Base-by-base conservation (phyloP, 2,329 filamentous ascomycete genomes). In the Xylaria sp. region DNA sequence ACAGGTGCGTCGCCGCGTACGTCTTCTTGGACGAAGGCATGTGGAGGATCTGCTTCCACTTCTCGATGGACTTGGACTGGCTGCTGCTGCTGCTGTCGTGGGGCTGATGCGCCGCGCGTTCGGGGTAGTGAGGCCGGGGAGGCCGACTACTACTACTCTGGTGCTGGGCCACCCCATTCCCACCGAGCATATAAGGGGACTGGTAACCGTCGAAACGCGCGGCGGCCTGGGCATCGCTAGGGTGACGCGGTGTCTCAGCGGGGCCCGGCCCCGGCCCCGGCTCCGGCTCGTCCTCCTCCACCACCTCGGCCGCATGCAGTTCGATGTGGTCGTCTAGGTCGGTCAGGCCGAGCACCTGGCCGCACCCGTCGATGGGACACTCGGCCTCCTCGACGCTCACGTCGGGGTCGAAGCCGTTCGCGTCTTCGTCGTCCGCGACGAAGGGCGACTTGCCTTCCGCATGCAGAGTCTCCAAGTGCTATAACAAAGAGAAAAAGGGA, bases 261-360 rank as follows among this genome's bases (percentile, higher is more conserved):
- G 39, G 13, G 18, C n/a, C 24, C 18, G 50, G 39, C 44, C 34
- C 18, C 2, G 38, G 7, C 34, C 9, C n/a, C 34, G 48, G 17
- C 43, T 19, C 46, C 48, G 5, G 20, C 53, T 34, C 37, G 40
- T 57, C 54, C 43, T 76, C 74, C 49, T 78, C 75, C 7, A 76
- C 68, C 2, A 74, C 74, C 64, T 84, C 82, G 17, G 77, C 76
- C 43, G 72, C 66, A 64, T 88, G 85, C 51, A 87, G 72, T 62
- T 86, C 81, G 34, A 87, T 64, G 64, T 89, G 86, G 41, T 74
- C 78, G 16, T 82, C 76, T 34, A 88, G 71, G 61, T 87, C 82
- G 16, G 72, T 68, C 7, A 74, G 63, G 6, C 75, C 69, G 18
- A 87, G 68, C n/a, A 76, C 67, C 66, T 89, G 85, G 26, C 81